Evolutionary conservation across 2,329 filamentous ascomycete genomes (phyloP).

Genomic region (Kalaharituber pfeilii): DNA sequence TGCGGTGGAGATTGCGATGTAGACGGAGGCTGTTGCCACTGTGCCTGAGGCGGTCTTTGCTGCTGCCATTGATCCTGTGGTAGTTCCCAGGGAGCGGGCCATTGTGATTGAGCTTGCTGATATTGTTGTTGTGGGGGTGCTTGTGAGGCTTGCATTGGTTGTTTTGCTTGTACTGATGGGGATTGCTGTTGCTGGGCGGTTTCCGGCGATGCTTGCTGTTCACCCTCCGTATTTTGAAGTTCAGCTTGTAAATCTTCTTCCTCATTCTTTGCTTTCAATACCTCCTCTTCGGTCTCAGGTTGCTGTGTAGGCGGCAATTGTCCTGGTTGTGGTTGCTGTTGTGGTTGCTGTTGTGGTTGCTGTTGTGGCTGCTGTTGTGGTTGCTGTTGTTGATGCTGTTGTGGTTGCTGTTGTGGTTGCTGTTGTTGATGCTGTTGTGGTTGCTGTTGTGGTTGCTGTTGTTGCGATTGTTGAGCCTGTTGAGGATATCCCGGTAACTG

Average conservation of each 20-base stretch:
- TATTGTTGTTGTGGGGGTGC: neutral
- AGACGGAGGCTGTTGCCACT: neutral
- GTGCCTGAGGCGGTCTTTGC: neutral
- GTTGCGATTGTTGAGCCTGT: neutral
- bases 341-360: neutral
- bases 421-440: neutral
- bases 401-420: neutral
- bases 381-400: neutral
- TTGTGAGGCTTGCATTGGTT: neutral
- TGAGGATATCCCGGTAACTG: neutral
- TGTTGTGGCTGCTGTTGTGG: constrained; percentile 18
- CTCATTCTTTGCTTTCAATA: too few species aligned
- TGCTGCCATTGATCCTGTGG: neutral
- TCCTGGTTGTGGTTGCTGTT: neutral
- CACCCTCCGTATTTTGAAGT: too few species aligned
- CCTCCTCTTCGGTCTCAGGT: too few species aligned
- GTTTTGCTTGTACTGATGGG: neutral
- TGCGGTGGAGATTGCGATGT: neutral
- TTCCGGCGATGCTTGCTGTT: neutral
- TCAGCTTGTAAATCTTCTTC: too few species aligned
- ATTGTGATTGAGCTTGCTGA: neutral
- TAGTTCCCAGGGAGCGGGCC: too few species aligned
- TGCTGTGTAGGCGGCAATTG: neutral
- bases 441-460: neutral
- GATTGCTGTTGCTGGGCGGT: neutral